Percentiles rank a stretch among this genome's conserved stretches.
These are phyloP conservation scores for Pyrenula aspistea DNA, from an alignment of 495 filamentous ascomycete species.

Conservation along the genomic window DNA sequence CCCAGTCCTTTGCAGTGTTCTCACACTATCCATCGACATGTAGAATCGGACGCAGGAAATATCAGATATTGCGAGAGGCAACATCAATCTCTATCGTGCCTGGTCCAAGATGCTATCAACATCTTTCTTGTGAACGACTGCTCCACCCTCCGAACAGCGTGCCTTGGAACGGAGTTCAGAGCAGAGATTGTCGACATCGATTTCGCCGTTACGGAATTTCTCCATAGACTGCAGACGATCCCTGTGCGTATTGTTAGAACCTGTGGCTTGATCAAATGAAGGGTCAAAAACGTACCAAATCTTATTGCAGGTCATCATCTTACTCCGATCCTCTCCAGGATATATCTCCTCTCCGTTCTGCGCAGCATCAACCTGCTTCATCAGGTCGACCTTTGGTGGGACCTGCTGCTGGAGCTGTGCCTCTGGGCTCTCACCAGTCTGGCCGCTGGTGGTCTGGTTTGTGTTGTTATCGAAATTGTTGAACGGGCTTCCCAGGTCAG, in stretches of 20 bases:
- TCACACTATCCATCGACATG: no score
- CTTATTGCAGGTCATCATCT: constrained; percentile 74
- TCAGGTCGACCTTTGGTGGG: constrained; percentile 54
- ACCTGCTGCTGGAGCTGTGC: constrained; percentile 3
- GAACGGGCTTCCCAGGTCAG: constrained; percentile 65
- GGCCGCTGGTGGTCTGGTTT: constrained; percentile 14
- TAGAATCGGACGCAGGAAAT: no score
- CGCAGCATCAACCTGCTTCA: constrained; percentile 58
- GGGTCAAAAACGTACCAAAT: constrained; percentile 60
- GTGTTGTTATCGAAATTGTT: constrained; percentile 44
- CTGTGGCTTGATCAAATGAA: constrained; percentile 1
- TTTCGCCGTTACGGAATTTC: constrained; percentile 72
- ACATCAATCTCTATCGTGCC: no score
- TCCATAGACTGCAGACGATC: constrained; percentile 82
- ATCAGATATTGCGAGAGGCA: no score
- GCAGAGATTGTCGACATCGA: constrained; percentile 89
- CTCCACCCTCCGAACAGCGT: constrained; percentile 83
- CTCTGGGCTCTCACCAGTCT: not conserved
- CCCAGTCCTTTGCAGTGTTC: no score
- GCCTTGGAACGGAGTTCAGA: constrained; percentile 92
- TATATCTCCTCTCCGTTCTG: constrained; percentile 60
- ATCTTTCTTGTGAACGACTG: constrained; percentile 83
- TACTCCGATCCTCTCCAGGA: constrained; percentile 47
- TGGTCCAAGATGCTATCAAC: constrained; percentile 69
- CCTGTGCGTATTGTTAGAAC: constrained; percentile 37